Percentiles rank a stretch among this genome's conserved stretches.
Evolutionary conservation across 2,329 filamentous ascomycete species (phyloP).

Genomic region (Fusarium metavorans): DNA sequence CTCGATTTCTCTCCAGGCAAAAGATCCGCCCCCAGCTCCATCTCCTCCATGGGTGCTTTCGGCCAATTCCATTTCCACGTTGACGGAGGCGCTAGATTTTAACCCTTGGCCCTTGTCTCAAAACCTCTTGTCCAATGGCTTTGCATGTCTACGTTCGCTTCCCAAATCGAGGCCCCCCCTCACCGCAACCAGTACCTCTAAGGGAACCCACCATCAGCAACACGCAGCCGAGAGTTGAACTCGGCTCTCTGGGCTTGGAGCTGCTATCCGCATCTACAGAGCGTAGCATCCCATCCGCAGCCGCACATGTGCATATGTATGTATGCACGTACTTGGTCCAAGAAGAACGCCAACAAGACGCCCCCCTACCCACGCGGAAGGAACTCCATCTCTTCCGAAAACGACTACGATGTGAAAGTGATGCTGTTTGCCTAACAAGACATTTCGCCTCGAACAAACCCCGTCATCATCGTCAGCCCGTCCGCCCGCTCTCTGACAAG

Average conservation of each 20-base stretch:
- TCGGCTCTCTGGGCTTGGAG: not conserved
- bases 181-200: not conserved
- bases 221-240: not conserved
- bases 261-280: not conserved
- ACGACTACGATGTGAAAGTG: not conserved
- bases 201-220: not conserved
- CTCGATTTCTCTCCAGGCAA: not conserved
- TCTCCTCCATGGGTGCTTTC: not conserved
- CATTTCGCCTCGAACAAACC: not conserved
- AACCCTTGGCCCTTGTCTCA: not conserved
- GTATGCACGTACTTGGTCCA: not conserved
- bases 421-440: not conserved
- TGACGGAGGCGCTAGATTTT: slow-evolving; percentile 14
- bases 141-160: slow-evolving; percentile 6
- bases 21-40: slow-evolving; percentile 5
- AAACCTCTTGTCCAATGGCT: not conserved
- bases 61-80: slow-evolving; percentile 19
- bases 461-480: slow-evolving; percentile 15
- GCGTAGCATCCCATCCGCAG: slow-evolving; percentile 17
- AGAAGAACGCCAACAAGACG: not conserved
- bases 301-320: slow-evolving; percentile 17
- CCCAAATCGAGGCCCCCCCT: slow-evolving; percentile 8
- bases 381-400: slow-evolving; percentile 17
- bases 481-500: slow-evolving; percentile 25
- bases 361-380: slow-evolving; percentile 2